Base-by-base conservation (phyloP, 2,329 filamentous ascomycete genomes). In the Elsinoe fawcettii region DNA sequence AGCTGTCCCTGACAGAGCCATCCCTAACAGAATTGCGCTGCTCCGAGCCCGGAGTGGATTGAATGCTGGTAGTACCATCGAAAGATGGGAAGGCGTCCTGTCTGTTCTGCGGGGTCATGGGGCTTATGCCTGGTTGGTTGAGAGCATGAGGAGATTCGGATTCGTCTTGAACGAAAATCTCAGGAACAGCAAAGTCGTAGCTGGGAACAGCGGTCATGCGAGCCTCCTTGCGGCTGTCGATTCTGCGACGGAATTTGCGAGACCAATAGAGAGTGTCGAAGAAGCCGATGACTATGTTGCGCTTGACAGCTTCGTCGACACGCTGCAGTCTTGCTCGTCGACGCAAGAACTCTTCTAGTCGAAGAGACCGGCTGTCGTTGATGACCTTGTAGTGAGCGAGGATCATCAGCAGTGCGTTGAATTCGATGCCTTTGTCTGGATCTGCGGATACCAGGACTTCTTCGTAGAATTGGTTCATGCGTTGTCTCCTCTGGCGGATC, bases 361-460 rank as follows among this genome's bases (percentile, higher is more conserved):
- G 56, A 67, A 99, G 75, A 71, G 90, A 96, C 78, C 96, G 96
- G 75, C 87, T 96, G 72, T 99, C 93, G 64, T 86, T 96, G 70
- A 99, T 99, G 67, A 99, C 90, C 67, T 97, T 99, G 78, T 99
- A 95, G 72, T 99, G 93, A 32, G 95, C 92, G 58, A 99, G 78
- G 60, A 95, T 95, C 87, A 99, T 93, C 54, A 99, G 78, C 20
- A 96, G 86, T 5, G 87, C 86, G 2, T 90, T 93, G 70, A 99
- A 99, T 0, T 88, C 86, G 59, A 99, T 95, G 49, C 93, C 93
- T 61, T 83, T 82, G 66, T 95, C 89, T 1, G 86, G 87, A 70
- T 99, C 91, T 3, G 91, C 90, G 3, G 90, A 92, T 5, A 96
- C 90, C 71, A 97, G 83, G 18, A 97, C 88, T 74, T 99, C 95